Conservation (phyloP, 305 asterid genomes). For the Lippia alba region DNA sequence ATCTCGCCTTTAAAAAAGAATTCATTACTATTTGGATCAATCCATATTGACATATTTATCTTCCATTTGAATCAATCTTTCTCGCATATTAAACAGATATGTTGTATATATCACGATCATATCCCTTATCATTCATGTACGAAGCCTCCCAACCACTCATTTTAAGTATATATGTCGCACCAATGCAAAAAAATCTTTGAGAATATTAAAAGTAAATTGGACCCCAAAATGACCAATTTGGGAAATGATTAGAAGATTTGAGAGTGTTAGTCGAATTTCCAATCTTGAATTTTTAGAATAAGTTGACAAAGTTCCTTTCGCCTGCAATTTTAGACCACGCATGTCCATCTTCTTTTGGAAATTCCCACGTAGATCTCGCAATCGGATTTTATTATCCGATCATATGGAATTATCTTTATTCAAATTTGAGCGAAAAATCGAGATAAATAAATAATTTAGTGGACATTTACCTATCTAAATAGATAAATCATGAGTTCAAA, state of each 20-base stretch:
- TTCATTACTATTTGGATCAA: too few species aligned
- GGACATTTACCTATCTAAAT: too few species aligned
- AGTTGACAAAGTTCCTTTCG: neutral
- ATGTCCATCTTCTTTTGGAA: neutral
- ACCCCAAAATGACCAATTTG: neutral
- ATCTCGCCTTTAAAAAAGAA: too few species aligned
- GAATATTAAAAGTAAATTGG: constrained; percentile 3
- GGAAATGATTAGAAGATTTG: neutral
- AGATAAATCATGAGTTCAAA: too few species aligned
- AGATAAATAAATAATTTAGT: too few species aligned
- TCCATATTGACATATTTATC: too few species aligned
- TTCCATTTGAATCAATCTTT: too few species aligned
- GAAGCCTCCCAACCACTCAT: neutral
- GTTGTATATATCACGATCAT: neutral
- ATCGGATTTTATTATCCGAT: too few species aligned
- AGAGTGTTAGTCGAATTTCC: neutral
- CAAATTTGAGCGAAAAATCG: too few species aligned
- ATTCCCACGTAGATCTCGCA: neutral
- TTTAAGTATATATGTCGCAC: neutral
- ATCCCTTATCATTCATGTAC: neutral
- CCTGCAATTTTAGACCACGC: neutral
- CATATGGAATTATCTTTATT: too few species aligned
- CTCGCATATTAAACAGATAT: too few species aligned
- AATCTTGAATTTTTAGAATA: neutral
- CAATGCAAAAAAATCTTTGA: neutral